phyloP scores from a whole-genome alignment of 2,329 filamentous ascomycete genomes.

The Talaromyces piceae region DNA sequence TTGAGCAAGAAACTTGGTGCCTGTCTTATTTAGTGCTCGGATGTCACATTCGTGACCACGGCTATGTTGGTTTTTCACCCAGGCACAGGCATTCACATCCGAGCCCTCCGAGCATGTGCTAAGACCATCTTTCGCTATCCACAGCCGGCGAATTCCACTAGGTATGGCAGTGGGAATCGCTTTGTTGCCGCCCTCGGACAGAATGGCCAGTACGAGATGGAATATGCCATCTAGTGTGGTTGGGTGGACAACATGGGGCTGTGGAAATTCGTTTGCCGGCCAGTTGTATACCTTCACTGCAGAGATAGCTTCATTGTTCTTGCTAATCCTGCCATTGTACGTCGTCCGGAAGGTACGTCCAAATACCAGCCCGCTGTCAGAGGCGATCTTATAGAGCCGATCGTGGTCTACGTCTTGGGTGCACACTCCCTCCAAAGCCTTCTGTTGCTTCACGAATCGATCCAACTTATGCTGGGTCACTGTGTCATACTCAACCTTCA shows the following conservation, averaged over 20 bases:
- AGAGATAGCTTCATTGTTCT: conserved; percentile 7
- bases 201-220: conserved; percentile 13
- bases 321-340: conserved; percentile 17
- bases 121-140: conserved; percentile 1
- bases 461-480: not conserved
- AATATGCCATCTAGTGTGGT: conserved; percentile 7
- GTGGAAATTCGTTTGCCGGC: conserved; percentile 2
- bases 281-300: conserved; percentile 14
- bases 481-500: not conserved
- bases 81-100: not conserved
- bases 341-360: not conserved
- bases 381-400: conserved; percentile 20
- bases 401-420: conserved; percentile 13
- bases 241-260: conserved; percentile 12
- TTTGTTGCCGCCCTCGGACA: conserved; percentile 12
- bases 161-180: conserved; percentile 16
- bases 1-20: not conserved
- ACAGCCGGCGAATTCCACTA: conserved; percentile 1
- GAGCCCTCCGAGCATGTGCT: not conserved
- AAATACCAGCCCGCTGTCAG: conserved; percentile 19
- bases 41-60: not conserved
- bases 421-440: not conserved
- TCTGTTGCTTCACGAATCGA: not conserved
- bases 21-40: not conserved
- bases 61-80: not conserved